Base-by-base conservation (phyloP, 148 eudicot species). In the Rhododendron molle region DNA sequence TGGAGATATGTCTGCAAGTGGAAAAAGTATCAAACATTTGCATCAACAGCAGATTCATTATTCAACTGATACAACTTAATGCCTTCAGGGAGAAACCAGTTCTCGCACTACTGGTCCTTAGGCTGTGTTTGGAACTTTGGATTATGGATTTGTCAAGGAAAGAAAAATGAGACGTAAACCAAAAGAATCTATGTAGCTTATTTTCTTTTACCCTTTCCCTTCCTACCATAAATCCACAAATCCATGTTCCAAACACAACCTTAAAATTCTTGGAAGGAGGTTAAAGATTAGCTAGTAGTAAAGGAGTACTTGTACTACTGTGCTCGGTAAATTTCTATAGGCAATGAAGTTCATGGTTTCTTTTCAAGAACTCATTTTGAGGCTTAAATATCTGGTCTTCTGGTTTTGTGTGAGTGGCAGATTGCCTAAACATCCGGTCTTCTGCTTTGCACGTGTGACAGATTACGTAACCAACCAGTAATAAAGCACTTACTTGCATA, bases 1-100 rank as follows among this genome's bases (percentile, higher is more conserved):
- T 93, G 95, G 43, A 96, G 91, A 81, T 94, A 96, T 32, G 93
- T 93, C 99, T 96, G 91, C 84, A 38, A 34, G 74, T 62, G 32
- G 9, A 32, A 81, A 16, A 79, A 49, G 10, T 13, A 46, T 71
- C 76, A 12, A 54, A 15, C 76, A 30, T 32, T 32, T 30, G 76
- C 76, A 71, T 71, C 76, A 65, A 23, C 14, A 26, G 72, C 32
- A 10, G 12, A 65, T 65, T n/a, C 72, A 71, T 71, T 71, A 71
- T 15, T 71, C 18, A 14, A 32, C 32, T 67, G 73, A 26, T 67
- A 4, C 73, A 67, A 67, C 34, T 11, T 26, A 10, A 65, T 11
- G 72, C 72, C 72, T 65, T 65, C 30, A 26, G 73, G 73, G 34
- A 67, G 34, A n/a, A 65, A 10, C 73, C 26, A 26, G 11, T 67